phyloP scores from a whole-genome alignment of 305 asterid species.

The Solanum hybrid region DNA sequence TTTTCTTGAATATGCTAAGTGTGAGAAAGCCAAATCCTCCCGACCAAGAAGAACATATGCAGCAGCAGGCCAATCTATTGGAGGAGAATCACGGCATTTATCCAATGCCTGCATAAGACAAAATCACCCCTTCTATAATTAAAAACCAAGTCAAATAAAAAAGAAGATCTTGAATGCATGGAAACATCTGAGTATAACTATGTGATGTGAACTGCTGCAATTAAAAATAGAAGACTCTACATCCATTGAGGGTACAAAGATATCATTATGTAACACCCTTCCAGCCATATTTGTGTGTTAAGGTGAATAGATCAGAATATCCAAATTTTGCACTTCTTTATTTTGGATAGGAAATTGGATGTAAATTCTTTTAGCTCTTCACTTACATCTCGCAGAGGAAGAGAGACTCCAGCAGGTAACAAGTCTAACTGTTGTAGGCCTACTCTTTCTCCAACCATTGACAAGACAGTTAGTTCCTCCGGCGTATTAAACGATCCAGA shows the following conservation, averaged over 20 bases:
- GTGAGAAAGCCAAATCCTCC: slow-evolving; percentile 82
- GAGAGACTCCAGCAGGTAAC: slow-evolving; percentile 93
- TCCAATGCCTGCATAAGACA: slow-evolving; percentile 57
- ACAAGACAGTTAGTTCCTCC: slow-evolving; percentile 79
- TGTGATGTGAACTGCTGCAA: background rate
- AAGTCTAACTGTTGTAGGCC: slow-evolving; percentile 85
- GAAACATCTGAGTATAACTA: background rate
- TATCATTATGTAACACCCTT: background rate
- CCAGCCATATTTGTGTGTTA: background rate
- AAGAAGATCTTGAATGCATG: background rate
- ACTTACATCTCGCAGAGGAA: slow-evolving; percentile 93
- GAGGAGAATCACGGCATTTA: slow-evolving; percentile 94
- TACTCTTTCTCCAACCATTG: slow-evolving; percentile 95
- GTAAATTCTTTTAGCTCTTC: background rate
- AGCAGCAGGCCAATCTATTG: slow-evolving; percentile 88
- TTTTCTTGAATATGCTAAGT: slow-evolving; percentile 47
- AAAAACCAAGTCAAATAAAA: background rate
- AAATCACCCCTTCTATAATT: background rate
- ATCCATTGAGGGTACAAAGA: slow-evolving; percentile 4
- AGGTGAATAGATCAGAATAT: background rate
- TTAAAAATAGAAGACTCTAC: background rate
- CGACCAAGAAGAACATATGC: slow-evolving; percentile 95
- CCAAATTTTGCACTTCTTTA: background rate
- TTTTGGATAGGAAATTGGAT: background rate
- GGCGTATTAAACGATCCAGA: slow-evolving; percentile 52